phyloP scores from a whole-genome alignment of 768 basidiomycete genomes.

The Pisolithus marmoratus region DNA sequence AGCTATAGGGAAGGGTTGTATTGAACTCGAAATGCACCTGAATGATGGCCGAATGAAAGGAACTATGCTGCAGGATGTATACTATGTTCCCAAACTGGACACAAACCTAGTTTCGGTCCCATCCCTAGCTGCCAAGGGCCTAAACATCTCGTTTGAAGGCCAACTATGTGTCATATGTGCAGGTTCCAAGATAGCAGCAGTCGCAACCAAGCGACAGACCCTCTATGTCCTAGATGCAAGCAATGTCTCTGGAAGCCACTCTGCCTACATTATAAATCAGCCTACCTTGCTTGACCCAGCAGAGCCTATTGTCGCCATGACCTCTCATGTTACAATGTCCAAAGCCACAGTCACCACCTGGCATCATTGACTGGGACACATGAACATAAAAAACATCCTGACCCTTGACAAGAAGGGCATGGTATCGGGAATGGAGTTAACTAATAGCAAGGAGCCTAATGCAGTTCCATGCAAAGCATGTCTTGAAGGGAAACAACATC shows the following conservation, averaged over 20 bases:
- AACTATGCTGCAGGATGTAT: slow-evolving; percentile 3
- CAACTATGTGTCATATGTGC: not conserved
- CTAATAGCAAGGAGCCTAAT: too few species aligned
- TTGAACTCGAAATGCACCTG: not conserved
- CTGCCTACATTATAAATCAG: not conserved
- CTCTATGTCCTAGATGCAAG: not conserved
- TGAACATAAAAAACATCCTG: not conserved
- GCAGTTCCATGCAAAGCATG: too few species aligned
- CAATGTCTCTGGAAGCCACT: not conserved
- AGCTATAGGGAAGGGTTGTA: not conserved
- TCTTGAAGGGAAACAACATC: too few species aligned
- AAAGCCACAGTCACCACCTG: not conserved
- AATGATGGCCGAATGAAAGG: not conserved
- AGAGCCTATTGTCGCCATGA: not conserved
- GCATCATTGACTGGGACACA: not conserved
- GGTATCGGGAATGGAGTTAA: too few species aligned
- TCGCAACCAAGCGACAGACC: too few species aligned
- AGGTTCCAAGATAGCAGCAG: too few species aligned
- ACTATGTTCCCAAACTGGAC: slow-evolving; percentile 14
- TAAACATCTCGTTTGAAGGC: not conserved
- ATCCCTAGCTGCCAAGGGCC: not conserved
- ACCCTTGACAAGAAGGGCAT: too few species aligned
- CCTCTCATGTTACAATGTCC: not conserved
- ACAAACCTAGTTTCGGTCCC: slow-evolving; percentile 16
- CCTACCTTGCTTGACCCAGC: not conserved